Percentiles rank a stretch among this genome's conserved stretches.
Evolutionary conservation across 306 rosid genomes (phyloP).

Genomic region (Hylodesmum podocarpum): DNA sequence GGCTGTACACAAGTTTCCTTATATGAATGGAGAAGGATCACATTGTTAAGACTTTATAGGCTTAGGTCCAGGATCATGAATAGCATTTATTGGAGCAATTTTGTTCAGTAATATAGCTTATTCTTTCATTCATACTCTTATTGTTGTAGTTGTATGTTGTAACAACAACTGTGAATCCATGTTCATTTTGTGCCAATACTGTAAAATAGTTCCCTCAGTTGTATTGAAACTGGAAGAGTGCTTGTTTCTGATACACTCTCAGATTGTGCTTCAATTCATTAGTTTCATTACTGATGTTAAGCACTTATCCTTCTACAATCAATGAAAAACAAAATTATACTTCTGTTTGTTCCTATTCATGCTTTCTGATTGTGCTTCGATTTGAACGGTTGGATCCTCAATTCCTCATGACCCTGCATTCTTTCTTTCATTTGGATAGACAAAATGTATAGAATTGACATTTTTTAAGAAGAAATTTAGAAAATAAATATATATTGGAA

Average conservation of each 20-base stretch:
- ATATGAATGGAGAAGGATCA: conserved; percentile 8
- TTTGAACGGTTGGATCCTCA: background rate
- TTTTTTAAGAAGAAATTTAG: background rate
- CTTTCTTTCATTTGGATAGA: too few relatives aligned
- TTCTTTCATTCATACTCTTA: conserved; percentile 25
- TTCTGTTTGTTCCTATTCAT: background rate
- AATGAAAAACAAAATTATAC: background rate
- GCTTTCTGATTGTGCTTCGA: conserved; percentile 7
- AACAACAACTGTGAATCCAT: conserved; percentile 10
- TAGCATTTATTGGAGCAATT: background rate
- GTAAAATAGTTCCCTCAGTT: conserved; percentile 24
- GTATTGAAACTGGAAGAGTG: conserved; percentile 25
- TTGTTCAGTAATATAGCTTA: conserved; percentile 22
- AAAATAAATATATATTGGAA: background rate
- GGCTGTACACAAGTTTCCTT: conserved; percentile 1
- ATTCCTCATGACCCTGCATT: too few relatives aligned
- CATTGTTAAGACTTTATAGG: conserved; percentile 11
- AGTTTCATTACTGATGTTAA: conserved; percentile 9
- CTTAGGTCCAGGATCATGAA: background rate
- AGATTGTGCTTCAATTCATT: conserved; percentile 26
- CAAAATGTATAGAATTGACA: too few relatives aligned
- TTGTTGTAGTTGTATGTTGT: conserved; percentile 1
- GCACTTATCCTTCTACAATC: background rate
- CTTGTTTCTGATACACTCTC: background rate
- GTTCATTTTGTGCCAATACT: conserved; percentile 17